These are phyloP conservation scores for Capsicum baccatum DNA, from an alignment of 257 asterid species.

Conservation along the genomic window DNA sequence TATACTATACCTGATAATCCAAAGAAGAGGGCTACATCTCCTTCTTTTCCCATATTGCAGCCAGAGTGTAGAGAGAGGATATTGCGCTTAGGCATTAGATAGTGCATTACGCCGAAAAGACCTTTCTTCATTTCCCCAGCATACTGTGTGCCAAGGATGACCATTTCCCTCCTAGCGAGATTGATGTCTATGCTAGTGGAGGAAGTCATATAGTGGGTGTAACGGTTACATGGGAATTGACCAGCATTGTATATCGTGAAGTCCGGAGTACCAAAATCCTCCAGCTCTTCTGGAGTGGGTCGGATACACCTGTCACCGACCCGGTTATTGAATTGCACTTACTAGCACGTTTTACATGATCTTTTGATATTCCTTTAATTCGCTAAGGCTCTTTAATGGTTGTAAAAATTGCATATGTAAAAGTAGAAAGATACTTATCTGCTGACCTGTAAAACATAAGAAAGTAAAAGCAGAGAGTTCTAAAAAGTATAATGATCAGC, in stretches of 20 bases:
- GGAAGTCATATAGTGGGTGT: slow-evolving; percentile 93
- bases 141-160: slow-evolving; percentile 92
- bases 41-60: slow-evolving; percentile 83
- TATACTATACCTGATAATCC: slow-evolving; percentile 77
- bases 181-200: slow-evolving; percentile 94
- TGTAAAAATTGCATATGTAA: background rate
- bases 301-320: slow-evolving; percentile 95
- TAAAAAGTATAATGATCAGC: background rate
- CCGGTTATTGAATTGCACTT: slow-evolving; percentile 44
- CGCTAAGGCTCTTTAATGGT: background rate
- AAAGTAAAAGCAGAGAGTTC: slow-evolving; percentile 12
- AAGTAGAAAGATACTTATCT: slow-evolving; percentile 17
- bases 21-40: slow-evolving; percentile 93
- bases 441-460: slow-evolving; percentile 24
- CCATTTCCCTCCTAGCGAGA: slow-evolving; percentile 89
- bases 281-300: slow-evolving; percentile 88
- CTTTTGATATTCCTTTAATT: background rate
- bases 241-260: slow-evolving; percentile 98
- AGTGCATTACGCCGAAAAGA: slow-evolving; percentile 88
- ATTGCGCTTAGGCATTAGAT: slow-evolving; percentile 94
- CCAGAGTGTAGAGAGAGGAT: slow-evolving; percentile 94
- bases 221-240: slow-evolving; percentile 90
- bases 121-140: slow-evolving; percentile 99
- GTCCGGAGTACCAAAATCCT: slow-evolving; percentile 89
- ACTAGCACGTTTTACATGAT: slow-evolving; percentile 37